Evolutionary conservation across 805 yeast species (phyloP).

Genomic region (Peterozyma toletana): DNA sequence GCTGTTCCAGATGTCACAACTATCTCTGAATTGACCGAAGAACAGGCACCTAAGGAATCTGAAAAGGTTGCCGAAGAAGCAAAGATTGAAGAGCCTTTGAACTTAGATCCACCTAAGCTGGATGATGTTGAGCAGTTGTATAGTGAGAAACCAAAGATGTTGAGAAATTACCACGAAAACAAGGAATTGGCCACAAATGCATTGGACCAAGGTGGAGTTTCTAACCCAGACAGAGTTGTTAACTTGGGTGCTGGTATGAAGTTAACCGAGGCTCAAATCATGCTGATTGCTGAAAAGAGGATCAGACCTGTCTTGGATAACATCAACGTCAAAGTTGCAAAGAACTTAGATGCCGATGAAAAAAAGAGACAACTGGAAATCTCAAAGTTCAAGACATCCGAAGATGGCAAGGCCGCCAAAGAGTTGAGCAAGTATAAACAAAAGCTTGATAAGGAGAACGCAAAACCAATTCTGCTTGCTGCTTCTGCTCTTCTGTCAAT

Average conservation of each 20-base stretch:
- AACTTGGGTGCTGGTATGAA: slow-evolving; percentile 48
- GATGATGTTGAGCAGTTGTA: slow-evolving; percentile 31
- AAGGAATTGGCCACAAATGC: slow-evolving; percentile 40
- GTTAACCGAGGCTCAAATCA: slow-evolving; percentile 47
- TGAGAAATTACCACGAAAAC: slow-evolving; percentile 40
- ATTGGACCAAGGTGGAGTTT: slow-evolving; percentile 31
- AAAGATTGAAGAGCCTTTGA: slow-evolving; percentile 5
- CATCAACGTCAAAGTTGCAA: slow-evolving; percentile 42
- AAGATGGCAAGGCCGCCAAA: slow-evolving; percentile 22
- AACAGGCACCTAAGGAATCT: slow-evolving; percentile 4
- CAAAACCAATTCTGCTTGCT: slow-evolving; percentile 15
- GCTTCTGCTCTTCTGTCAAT: slow-evolving; percentile 16
- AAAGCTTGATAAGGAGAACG: slow-evolving; percentile 34
- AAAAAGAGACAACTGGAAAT: slow-evolving; percentile 22
- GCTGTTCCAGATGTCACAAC: slow-evolving; percentile 8
- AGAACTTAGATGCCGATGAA: slow-evolving; percentile 18
- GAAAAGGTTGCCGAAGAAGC: slow-evolving; percentile 9
- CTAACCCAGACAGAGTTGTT: slow-evolving; percentile 40
- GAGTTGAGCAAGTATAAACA: slow-evolving; percentile 28
- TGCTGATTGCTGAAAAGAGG: slow-evolving; percentile 47
- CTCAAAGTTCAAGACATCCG: slow-evolving; percentile 7
- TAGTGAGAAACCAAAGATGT: slow-evolving; percentile 40
- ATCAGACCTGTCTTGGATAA: slow-evolving; percentile 46
- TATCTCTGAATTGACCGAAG: slow-evolving; percentile 2
- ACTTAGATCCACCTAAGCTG: slow-evolving; percentile 16